Conservation (phyloP, 768 basidiomycete genomes). For the Tricholoma bakamatsutake region DNA sequence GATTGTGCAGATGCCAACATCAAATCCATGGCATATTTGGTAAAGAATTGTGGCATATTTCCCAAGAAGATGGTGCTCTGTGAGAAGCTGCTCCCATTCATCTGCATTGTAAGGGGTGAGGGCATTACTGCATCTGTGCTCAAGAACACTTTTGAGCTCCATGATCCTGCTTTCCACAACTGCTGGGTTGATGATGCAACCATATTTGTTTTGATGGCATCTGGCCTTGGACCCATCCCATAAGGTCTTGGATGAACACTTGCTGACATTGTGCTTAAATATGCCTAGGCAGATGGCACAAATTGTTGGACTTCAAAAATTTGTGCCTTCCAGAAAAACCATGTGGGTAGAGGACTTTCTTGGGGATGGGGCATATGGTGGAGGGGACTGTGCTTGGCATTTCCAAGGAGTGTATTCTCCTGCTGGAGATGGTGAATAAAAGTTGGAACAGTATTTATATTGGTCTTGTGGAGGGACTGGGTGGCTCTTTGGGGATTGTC, state of each 20-base stretch:
- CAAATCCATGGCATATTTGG: background rate
- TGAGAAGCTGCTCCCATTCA: background rate
- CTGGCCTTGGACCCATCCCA: background rate
- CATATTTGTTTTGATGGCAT: background rate
- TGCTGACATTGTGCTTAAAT: background rate
- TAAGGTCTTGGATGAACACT: background rate
- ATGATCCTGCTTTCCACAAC: too few species aligned
- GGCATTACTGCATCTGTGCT: too few species aligned
- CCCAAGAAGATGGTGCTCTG: conserved; percentile 6
- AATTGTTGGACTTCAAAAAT: background rate
- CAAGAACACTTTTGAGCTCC: background rate
- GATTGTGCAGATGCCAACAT: background rate
- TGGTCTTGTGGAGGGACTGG: too few species aligned
- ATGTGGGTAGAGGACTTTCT: background rate
- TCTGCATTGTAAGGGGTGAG: background rate
- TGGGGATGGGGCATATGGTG: background rate
- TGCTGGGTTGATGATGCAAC: too few species aligned
- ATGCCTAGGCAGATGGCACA: background rate
- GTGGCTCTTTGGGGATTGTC: too few species aligned
- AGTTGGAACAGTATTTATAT: too few species aligned
- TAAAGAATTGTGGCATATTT: conserved; percentile 26
- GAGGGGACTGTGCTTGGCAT: background rate
- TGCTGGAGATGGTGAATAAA: too few species aligned
- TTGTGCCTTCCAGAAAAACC: background rate
- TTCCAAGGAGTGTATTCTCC: too few species aligned